Evolutionary conservation across 2,329 filamentous ascomycete species (phyloP), one percentile per base, ranked within the genome.

Genomic region (Parascedosporium putredinis): DNA sequence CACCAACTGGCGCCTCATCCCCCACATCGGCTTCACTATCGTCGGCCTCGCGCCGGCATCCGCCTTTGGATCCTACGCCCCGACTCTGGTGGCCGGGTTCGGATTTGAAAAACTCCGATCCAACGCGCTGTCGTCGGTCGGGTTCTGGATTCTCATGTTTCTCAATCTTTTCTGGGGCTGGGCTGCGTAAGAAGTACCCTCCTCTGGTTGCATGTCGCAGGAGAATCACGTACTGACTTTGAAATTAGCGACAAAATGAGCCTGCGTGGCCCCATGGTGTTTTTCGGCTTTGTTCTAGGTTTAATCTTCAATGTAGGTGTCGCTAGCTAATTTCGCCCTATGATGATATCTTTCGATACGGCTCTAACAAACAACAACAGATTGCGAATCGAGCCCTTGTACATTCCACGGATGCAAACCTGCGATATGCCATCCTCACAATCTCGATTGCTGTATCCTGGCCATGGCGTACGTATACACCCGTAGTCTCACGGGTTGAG

Each of bases 1-100:
- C 12, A 65, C 63, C 14, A 68, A 67, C 55, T 67, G 63, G 64
- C 59, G 53, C 22, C 57, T 68, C 4, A 51, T 67, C 6, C 60
- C 65, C 2, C 66, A 68, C 43, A 34, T 67, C 29, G 43, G 62
- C 2, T 58, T 54, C 20, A 64, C 62, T 2, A 58, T 65, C 29
- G 33, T 50, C 4, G 59, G 58, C 29, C 54, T 66, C 5, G 56
- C 63, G 1, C 61, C 63, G 0, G 56, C 60, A 1, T 54, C 56
- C 1, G 56, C 59, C 2, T 51, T 65, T 46, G 52, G 53, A 20
- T 55, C 61, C 1, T 65, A 65, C 38, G 61, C 60, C 0, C 63
- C 63, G 2, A 57, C 58, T 5, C 52, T 67, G 3, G 64, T 67
- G 2, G 54, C 51, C 12, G 60, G 60, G 0, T 66, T 67, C 45